A percentile compares a stretch with the other conserved stretches of the same genome.
Conservation (phyloP, 2,329 filamentous ascomycete species). For the Pezicula carpinea region DNA sequence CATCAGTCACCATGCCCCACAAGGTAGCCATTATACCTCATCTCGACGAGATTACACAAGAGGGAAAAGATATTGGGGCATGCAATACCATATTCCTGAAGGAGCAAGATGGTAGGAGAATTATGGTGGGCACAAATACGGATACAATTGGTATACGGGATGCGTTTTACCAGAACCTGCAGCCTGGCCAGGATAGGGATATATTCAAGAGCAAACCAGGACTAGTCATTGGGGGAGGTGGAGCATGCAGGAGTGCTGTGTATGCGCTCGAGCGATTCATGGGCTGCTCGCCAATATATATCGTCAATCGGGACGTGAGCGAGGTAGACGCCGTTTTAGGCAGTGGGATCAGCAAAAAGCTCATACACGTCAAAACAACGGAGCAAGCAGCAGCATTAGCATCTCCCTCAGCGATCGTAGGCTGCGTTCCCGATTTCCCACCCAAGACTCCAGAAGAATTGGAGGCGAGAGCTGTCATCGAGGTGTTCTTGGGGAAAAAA, state of each 20-base stretch:
- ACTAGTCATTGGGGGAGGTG: constrained; percentile 60
- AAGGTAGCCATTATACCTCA: constrained; percentile 71
- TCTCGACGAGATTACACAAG: constrained; percentile 67
- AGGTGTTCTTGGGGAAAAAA: constrained; percentile 13
- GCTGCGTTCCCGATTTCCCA: constrained; percentile 17
- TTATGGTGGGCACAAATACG: constrained; percentile 62
- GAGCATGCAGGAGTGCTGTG: constrained; percentile 68
- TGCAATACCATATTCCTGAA: constrained; percentile 70
- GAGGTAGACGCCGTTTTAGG: constrained; percentile 15
- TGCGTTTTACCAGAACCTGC: constrained; percentile 33
- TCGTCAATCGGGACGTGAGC: constrained; percentile 14
- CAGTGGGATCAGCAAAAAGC: constrained; percentile 12
- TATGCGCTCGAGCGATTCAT: constrained; percentile 46
- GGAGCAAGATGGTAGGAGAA: constrained; percentile 9
- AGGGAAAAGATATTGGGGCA: constrained; percentile 67
- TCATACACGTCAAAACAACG: constrained; percentile 15
- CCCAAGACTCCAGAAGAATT: constrained; percentile 15
- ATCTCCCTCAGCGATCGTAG: constrained; percentile 13
- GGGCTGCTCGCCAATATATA: constrained; percentile 13
- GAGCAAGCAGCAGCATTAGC: constrained; percentile 10
- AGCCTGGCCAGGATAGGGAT: constrained; percentile 28
- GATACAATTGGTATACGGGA: constrained; percentile 73
- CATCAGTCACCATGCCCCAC: constrained; percentile 80
- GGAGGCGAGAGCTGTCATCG: constrained; percentile 15
- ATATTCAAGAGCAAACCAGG: constrained; percentile 45